A percentile compares a stretch with the other conserved stretches of the same genome.
Conservation (phyloP, 306 rosid species). For the Casuarina cunninghamiana region DNA sequence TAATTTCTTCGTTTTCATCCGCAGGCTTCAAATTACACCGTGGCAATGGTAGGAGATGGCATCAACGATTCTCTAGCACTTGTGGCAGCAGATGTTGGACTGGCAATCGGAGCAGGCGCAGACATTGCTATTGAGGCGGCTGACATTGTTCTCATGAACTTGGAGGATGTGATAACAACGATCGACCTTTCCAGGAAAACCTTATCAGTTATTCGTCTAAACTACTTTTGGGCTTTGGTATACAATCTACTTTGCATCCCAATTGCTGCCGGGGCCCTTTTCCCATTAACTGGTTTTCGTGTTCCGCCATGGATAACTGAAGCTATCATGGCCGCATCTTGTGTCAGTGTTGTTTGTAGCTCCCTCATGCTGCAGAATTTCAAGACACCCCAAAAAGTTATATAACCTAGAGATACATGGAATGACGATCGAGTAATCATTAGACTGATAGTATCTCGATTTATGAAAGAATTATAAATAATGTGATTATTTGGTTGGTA, state of each 20-base stretch:
- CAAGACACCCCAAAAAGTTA: constrained; percentile 58
- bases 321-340: constrained; percentile 94
- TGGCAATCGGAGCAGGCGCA: constrained; percentile 86
- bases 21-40: constrained; percentile 53
- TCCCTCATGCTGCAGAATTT: constrained; percentile 69
- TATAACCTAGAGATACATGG: constrained; percentile 46
- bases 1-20: not conserved
- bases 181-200: constrained; percentile 80
- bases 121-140: constrained; percentile 95
- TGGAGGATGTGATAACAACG: constrained; percentile 75
- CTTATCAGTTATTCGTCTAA: constrained; percentile 55
- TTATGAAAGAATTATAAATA: no score
- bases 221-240: constrained; percentile 79
- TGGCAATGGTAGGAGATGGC: constrained; percentile 92
- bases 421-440: constrained; percentile 42
- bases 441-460: not conserved
- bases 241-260: constrained; percentile 80
- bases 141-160: constrained; percentile 78
- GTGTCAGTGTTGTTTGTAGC: constrained; percentile 78
- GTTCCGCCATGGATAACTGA: constrained; percentile 91
- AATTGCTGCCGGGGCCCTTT: constrained; percentile 66
- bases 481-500: no score
- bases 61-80: constrained; percentile 86
- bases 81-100: constrained; percentile 80
- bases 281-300: constrained; percentile 55